Evolutionary conservation across 805 yeast genomes (phyloP), one percentile per base, ranked within the genome.

Genomic region (Lachancea lanzarotensis): DNA sequence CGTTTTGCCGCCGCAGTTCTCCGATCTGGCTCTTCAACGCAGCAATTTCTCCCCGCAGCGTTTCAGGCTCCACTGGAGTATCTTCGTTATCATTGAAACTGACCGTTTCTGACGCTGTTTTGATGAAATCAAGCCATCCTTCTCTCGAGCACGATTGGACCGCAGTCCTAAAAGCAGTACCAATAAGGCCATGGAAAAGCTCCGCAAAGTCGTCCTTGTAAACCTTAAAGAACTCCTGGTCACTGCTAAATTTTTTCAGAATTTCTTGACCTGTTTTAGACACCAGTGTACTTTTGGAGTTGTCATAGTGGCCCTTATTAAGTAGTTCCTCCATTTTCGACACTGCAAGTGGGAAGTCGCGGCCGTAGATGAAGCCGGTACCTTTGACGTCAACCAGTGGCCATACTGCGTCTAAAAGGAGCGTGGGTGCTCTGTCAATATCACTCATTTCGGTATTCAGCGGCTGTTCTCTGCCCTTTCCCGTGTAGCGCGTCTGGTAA

Each of bases 121-220:
- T 45, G 16, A 42, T 10, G 9, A 16, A 19, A 18, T 33, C 30
- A 3, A 25, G 22, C 9, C 26, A 9, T 36, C 36, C 43, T 6
- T 39, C 43, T 12, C 26, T 35, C 13, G 32, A 13, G 25, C 43
- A 44, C 29, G 30, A 15, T 8, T 53, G 54, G 2, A 63, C 53
- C 0, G 65, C 63, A 16, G 53, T 55, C n/a, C 46, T 51, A 43
- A 65, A 64, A 1, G 61, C 52, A n/a, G 54, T 49, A 2, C 71
- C 70, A 7, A 63, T 46, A 18, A 69, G 47, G 6, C 63, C 58
- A 20, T 53, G 53, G 40, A 67, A 66, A 17, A 65, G 45, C 15
- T 56, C 50, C 26, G 53, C 47, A 52, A 66, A 63, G 16, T 66
- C 69, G 9, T 59, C 52, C 45, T 60, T 67, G 42, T 59, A 55